A percentile compares a stretch with the other conserved stretches of the same genome.
Conservation (phyloP, 78 protist genomes). For the Cyanophora paradoxa region DNA sequence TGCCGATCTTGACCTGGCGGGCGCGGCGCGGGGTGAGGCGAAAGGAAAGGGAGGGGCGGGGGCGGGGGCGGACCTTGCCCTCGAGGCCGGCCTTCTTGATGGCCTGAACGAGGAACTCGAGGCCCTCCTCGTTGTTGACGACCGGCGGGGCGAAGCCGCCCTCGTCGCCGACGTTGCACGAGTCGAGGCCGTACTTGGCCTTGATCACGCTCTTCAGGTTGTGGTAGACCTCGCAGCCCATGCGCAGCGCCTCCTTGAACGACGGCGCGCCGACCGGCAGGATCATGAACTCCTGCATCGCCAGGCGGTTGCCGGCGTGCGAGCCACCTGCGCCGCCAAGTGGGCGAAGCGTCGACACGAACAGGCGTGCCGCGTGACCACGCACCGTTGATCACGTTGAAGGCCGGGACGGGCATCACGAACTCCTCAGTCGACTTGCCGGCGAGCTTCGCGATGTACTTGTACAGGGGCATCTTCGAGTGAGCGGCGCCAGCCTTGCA, state of each 20-base stretch:
- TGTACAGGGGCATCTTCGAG: constrained; percentile 83
- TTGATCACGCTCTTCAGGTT: constrained; percentile 74
- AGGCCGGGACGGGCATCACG: constrained; percentile 87
- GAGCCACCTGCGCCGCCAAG: too few relatives aligned
- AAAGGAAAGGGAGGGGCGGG: too few relatives aligned
- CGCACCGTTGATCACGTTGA: constrained; percentile 99
- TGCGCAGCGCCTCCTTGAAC: constrained; percentile 88
- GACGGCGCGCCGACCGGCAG: constrained; percentile 81
- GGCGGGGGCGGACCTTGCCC: too few relatives aligned
- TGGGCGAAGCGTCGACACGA: too few relatives aligned
- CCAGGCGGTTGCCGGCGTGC: constrained; percentile 97
- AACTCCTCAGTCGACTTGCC: constrained; percentile 51
- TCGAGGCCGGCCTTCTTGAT: constrained; percentile 83
- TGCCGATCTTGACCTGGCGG: constrained; percentile 65
- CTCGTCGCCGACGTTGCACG: constrained; percentile 97
- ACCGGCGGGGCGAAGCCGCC: constrained; percentile 99
- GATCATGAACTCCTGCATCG: constrained; percentile 95
- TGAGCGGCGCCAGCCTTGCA: constrained; percentile 93
- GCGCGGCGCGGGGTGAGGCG: too few relatives aligned
- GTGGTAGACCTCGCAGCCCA: constrained; percentile 96
- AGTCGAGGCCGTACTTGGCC: constrained; percentile 63
- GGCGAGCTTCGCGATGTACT: constrained; percentile 75
- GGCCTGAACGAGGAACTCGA: constrained; percentile 78
- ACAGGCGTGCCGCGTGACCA: too few relatives aligned
- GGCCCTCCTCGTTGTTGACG: constrained; percentile 80